Evolutionary conservation across 2,329 filamentous ascomycete genomes (phyloP).

Genomic region (Keithomyces neogunnii): DNA sequence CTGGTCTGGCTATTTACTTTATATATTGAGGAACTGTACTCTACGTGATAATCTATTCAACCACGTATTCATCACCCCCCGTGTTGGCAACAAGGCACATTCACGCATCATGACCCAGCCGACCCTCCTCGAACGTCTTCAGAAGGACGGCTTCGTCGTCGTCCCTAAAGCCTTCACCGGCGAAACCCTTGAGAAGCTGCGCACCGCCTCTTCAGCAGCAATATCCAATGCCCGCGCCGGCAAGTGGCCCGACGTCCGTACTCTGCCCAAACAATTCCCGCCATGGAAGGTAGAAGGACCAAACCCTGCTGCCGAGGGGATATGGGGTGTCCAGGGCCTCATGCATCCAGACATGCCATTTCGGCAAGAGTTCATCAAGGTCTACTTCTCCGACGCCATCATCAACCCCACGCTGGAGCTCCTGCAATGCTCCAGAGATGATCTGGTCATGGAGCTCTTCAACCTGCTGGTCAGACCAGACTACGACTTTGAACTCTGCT

Average conservation of each 20-base stretch:
- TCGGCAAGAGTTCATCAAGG: constrained; percentile 50
- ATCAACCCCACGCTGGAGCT: constrained; percentile 56
- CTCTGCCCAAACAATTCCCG: constrained; percentile 81
- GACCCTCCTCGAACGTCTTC: constrained; percentile 32
- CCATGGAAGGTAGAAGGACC: constrained; percentile 59
- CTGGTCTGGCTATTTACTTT: too few species aligned
- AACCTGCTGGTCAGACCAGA: constrained; percentile 74
- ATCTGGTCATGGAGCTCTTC: constrained; percentile 80
- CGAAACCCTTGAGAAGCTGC: constrained; percentile 48
- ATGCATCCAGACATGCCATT: constrained; percentile 63
- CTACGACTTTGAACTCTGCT: constrained; percentile 61
- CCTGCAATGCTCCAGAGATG: constrained; percentile 45
- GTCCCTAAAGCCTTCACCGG: constrained; percentile 50
- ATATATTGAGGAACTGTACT: too few species aligned
- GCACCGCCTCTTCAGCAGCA: constrained; percentile 47
- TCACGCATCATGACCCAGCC: not conserved
- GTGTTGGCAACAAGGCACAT: not conserved
- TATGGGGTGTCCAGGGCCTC: constrained; percentile 85
- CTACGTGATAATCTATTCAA: too few species aligned
- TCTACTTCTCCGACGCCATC: constrained; percentile 64
- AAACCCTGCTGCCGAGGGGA: constrained; percentile 44
- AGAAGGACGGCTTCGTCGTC: constrained; percentile 65
- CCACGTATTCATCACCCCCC: too few species aligned
- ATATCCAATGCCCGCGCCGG: constrained; percentile 57
- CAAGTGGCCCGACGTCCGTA: constrained; percentile 71